Percentiles rank a stretch among this genome's conserved stretches.
Evolutionary conservation across 1,139 yeast genomes (phyloP).

Genomic region (Nakaseomyces glabratus): DNA sequence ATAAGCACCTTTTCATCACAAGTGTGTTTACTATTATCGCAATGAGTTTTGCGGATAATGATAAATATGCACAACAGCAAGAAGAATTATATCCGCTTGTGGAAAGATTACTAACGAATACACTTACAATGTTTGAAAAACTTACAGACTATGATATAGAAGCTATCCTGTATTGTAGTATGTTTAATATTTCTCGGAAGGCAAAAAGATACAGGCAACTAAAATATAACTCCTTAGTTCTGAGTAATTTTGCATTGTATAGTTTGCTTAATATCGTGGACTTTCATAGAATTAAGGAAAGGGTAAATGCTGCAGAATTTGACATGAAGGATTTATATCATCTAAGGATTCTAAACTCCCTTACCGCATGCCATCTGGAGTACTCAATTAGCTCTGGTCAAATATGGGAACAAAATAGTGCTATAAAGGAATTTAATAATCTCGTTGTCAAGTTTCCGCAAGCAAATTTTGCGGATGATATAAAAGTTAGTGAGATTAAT

Average conservation of each 20-base stretch:
- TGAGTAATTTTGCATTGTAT: conserved; percentile 41
- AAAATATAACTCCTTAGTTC: conserved; percentile 40
- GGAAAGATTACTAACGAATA: conserved; percentile 38
- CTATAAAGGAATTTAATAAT: conserved; percentile 31
- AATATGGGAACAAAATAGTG: conserved; percentile 22
- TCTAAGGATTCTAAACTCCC: conserved; percentile 41
- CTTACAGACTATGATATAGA: conserved; percentile 48
- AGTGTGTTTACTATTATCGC: conserved; percentile 44
- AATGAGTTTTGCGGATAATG: conserved; percentile 44
- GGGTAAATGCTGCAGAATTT: conserved; percentile 30
- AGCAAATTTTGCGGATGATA: conserved; percentile 42
- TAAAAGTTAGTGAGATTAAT: conserved; percentile 40
- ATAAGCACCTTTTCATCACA: conserved; percentile 40
- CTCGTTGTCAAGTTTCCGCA: conserved; percentile 38
- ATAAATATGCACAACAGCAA: conserved; percentile 39
- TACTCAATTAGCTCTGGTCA: conserved; percentile 40
- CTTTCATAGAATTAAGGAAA: conserved; percentile 34
- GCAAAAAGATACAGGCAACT: conserved; percentile 37
- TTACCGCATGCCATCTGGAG: conserved; percentile 42
- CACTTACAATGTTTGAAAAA: conserved; percentile 40
- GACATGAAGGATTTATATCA: conserved; percentile 39
- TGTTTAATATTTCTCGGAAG: conserved; percentile 44
- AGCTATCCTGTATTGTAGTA: conserved; percentile 43
- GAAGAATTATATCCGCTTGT: conserved; percentile 38
- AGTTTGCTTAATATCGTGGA: conserved; percentile 39